phyloP scores from a whole-genome alignment of 192 early-diverging fungal species.

The Rhizoclosmatium globosum region DNA sequence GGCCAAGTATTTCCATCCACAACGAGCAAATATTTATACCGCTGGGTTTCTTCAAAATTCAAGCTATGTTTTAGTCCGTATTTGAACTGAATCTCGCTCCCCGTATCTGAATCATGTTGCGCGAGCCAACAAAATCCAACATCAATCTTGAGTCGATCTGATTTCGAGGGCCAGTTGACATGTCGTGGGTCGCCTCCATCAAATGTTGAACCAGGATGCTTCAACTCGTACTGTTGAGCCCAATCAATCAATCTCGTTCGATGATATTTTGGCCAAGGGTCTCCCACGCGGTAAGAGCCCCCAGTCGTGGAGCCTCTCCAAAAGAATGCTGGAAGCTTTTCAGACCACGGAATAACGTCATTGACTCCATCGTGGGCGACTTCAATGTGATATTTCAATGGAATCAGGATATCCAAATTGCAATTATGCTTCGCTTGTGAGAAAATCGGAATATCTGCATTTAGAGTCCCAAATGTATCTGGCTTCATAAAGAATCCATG shows the following conservation, averaged over 20 bases:
- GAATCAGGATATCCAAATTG: slow-evolving; percentile 6
- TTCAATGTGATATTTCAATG: background rate
- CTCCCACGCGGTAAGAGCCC: background rate
- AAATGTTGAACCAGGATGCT: background rate
- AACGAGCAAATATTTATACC: slow-evolving; percentile 1
- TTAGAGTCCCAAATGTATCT: background rate
- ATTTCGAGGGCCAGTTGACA: background rate
- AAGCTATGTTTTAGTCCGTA: background rate
- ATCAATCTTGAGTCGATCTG: background rate
- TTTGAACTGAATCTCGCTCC: background rate
- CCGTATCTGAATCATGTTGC: background rate
- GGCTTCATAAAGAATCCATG: slow-evolving; percentile 15
- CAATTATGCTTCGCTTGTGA: slow-evolving; percentile 5
- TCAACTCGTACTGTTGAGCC: slow-evolving; percentile 3
- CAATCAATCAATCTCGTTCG: background rate
- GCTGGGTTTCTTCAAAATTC: background rate
- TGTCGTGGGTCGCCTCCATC: slow-evolving; percentile 3
- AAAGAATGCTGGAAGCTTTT: slow-evolving; percentile 1
- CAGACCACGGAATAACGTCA: slow-evolving; percentile 1
- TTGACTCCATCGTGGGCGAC: background rate
- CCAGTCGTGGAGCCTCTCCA: slow-evolving; percentile 19
- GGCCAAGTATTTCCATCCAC: slow-evolving; percentile 13
- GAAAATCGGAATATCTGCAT: background rate
- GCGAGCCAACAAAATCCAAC: background rate
- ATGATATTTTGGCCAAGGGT: background rate